Conservation (phyloP, 2,329 filamentous ascomycete species). For the Ramichloridium luteum region DNA sequence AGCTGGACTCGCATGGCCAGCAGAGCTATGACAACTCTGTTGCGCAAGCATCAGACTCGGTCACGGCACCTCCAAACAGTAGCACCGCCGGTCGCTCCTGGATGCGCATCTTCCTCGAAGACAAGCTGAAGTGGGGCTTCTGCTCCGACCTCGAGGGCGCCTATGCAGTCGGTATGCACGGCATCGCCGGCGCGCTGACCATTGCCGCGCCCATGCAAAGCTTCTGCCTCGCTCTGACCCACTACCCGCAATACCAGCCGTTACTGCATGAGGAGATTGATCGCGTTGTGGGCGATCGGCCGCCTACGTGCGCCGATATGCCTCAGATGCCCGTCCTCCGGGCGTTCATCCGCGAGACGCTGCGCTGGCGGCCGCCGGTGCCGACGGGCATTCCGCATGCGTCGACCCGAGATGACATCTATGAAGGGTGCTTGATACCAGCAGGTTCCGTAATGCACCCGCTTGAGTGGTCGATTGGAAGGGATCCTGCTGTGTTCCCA, state of each 20-base stretch:
- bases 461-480: conserved; percentile 7
- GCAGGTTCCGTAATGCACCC: conserved; percentile 17
- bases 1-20: conserved; percentile 31
- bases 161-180: conserved; percentile 37
- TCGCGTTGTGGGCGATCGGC: conserved; percentile 40
- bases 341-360: conserved; percentile 46
- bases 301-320: conserved; percentile 41
- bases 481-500: conserved; percentile 6
- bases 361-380: conserved; percentile 47
- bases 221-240: conserved; percentile 35
- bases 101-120: conserved; percentile 33
- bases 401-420: conserved; percentile 18
- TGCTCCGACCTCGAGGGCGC: conserved; percentile 33
- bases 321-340: conserved; percentile 41
- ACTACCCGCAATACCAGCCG: conserved; percentile 32
- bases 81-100: conserved; percentile 23
- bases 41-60: conserved; percentile 10
- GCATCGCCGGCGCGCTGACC: conserved; percentile 35
- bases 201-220: conserved; percentile 37
- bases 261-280: conserved; percentile 45
- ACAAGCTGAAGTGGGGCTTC: conserved; percentile 29
- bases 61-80: conserved; percentile 19
- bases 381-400: conserved; percentile 27
- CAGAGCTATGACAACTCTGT: too few species aligned
- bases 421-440: conserved; percentile 20